phyloP scores from a whole-genome alignment of 129 eudicot species.

The Escallonia rubra region DNA sequence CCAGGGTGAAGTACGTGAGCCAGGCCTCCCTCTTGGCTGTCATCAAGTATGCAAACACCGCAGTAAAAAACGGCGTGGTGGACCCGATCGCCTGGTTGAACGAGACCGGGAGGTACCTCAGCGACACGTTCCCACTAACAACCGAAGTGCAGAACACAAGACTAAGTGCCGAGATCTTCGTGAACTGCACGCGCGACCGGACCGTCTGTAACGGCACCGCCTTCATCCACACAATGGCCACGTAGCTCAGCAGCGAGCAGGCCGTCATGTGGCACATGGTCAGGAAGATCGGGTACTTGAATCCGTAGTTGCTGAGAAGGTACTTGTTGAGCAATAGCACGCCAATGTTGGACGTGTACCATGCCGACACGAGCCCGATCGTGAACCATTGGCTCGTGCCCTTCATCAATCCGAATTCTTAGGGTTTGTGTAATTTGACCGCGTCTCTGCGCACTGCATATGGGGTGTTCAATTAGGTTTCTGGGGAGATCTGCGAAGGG shows the following conservation, averaged over 20 bases:
- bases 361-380: slow-evolving; percentile 24
- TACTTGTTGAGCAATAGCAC: slow-evolving; percentile 20
- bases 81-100: slow-evolving; percentile 22
- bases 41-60: slow-evolving; percentile 19
- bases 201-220: slow-evolving; percentile 13
- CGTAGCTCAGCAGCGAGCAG: slow-evolving; percentile 14
- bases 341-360: slow-evolving; percentile 27
- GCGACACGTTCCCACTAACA: slow-evolving; percentile 24
- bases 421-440: not conserved
- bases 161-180: slow-evolving; percentile 20
- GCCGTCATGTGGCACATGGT: slow-evolving; percentile 27
- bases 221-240: slow-evolving; percentile 20
- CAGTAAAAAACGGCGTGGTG: slow-evolving; percentile 23
- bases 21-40: slow-evolving; percentile 24
- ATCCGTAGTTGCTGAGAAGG: slow-evolving; percentile 19
- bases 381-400: slow-evolving; percentile 26
- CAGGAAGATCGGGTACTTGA: slow-evolving; percentile 21
- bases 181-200: slow-evolving; percentile 13
- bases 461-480: not conserved
- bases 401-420: slow-evolving; percentile 8
- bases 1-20: slow-evolving; percentile 13
- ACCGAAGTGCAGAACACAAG: slow-evolving; percentile 18
- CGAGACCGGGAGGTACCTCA: slow-evolving; percentile 20
- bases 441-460: not conserved
- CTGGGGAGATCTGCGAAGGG: not conserved